Base-by-base conservation (phyloP, 371 early-diverging fungal genomes). In the Mucor saturninus region DNA sequence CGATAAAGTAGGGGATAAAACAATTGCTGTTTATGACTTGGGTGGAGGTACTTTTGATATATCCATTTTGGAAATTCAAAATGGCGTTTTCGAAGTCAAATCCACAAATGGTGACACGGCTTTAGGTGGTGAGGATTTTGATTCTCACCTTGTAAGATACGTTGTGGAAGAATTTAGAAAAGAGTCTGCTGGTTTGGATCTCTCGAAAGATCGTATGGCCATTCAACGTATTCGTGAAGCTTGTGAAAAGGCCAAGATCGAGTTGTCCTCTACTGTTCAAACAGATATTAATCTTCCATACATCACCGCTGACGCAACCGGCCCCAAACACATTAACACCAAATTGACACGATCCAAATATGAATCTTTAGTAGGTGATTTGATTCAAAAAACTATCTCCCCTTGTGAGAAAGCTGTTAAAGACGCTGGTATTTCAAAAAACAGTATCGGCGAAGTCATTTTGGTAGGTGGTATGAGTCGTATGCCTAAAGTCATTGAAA, bases 1-100 rank as follows among this genome's bases (percentile, higher is more conserved):
- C 10, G 98, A 98, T 80, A 97, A 97, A 85, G 70, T 83, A n/a
- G 93, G 89, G 49, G 94, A 96, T 80, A 92, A 93, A 74, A 72
- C 88, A 38, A 89, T 99, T 42, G 98, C 97, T 32, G 98, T 99
- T n/a, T 99, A 94, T 84, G 99, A 99, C 88, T 87, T 99, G 64
- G 99, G 99, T 55, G 99, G 99, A 75, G 99, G 99, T 67, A 99
- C 99, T 4, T 99, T 99, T 83, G 99, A 99, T 95, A 93, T 99
- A 74, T 96, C 98, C 35, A 93, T 99, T 65, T 84, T 99, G 21
- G 98, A 98, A 76, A 92, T 98, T 68, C 95, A 96, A 69, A 91
- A 95, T 74, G 99, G 99, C 64, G 95, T 99, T 31, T 99, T 99
- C 71, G 99, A 99, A 83, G 98, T 98, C 72, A 96, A 96, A 83